These are phyloP conservation scores for Tothia fuscella DNA, from an alignment of 2,329 filamentous ascomycete species.

Conservation along the genomic window DNA sequence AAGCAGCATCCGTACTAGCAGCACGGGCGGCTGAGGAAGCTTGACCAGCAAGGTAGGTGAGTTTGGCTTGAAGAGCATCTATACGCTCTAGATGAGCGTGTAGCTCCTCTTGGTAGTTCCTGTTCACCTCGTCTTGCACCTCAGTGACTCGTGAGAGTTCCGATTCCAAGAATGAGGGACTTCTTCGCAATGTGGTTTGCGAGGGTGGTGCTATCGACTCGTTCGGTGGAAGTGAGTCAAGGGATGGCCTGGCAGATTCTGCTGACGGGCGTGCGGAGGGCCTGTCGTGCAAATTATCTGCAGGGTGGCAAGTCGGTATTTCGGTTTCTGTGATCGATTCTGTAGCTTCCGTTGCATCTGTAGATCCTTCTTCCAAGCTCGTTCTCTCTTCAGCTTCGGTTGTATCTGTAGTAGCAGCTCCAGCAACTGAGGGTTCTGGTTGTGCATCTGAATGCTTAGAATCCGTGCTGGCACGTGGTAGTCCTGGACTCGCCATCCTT, in stretches of 20 bases:
- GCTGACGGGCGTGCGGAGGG: slow-evolving; percentile 20
- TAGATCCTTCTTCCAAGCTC: slow-evolving; percentile 12
- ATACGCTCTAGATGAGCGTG: slow-evolving; percentile 78
- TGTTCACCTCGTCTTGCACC: slow-evolving; percentile 39
- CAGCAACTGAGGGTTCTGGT: neutral
- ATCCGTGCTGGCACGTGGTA: slow-evolving; percentile 1
- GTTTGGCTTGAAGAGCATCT: slow-evolving; percentile 80
- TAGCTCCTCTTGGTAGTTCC: slow-evolving; percentile 66
- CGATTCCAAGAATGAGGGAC: slow-evolving; percentile 24
- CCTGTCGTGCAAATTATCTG: neutral
- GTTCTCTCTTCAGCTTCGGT: slow-evolving; percentile 12
- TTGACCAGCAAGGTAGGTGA: slow-evolving; percentile 76
- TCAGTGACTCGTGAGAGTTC: slow-evolving; percentile 37
- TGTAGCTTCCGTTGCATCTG: neutral
- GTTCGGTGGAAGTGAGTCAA: neutral
- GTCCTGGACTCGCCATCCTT: neutral
- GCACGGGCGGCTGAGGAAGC: slow-evolving; percentile 64
- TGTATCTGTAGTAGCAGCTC: neutral
- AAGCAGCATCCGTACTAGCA: slow-evolving; percentile 47
- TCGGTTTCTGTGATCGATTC: neutral
- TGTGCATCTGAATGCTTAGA: neutral
- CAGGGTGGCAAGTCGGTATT: slow-evolving; percentile 4
- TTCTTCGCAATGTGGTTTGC: slow-evolving; percentile 10
- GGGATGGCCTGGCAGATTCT: slow-evolving; percentile 22
- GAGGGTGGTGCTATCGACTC: slow-evolving; percentile 4